Percentiles rank a stretch among this genome's conserved stretches.
These are phyloP conservation scores for Hypericum perforatum DNA, from an alignment of 345 rosid genomes.

Conservation along the genomic window DNA sequence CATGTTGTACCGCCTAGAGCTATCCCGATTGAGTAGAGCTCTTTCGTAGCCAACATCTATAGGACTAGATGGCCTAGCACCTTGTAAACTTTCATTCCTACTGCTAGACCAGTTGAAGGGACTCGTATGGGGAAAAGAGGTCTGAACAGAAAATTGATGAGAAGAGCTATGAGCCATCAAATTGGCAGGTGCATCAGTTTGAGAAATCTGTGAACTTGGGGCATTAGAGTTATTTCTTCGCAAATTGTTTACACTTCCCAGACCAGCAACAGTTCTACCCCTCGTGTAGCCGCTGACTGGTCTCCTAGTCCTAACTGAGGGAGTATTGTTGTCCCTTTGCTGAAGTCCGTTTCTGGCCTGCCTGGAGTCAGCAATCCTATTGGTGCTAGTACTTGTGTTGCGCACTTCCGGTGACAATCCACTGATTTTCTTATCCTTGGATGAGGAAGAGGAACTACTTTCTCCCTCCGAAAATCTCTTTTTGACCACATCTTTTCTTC, in stretches of 20 bases:
- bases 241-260: constrained; percentile 33
- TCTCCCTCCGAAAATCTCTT: constrained; percentile 53
- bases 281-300: constrained; percentile 26
- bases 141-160: constrained; percentile 26
- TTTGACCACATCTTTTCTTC: constrained; percentile 31
- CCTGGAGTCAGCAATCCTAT: constrained; percentile 53
- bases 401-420: constrained; percentile 36
- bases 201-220: constrained; percentile 30
- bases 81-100: constrained; percentile 28
- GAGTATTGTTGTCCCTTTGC: constrained; percentile 29
- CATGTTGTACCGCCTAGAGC: constrained; percentile 47
- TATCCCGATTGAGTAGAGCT: constrained; percentile 38
- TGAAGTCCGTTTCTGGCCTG: constrained; percentile 34
- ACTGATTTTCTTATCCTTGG: constrained; percentile 42
- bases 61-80: constrained; percentile 42
- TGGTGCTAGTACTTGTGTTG: constrained; percentile 28
- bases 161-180: constrained; percentile 31
- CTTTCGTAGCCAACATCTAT: constrained; percentile 37
- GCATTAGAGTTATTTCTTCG: constrained; percentile 21
- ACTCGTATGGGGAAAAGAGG: constrained; percentile 15
- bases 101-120: constrained; percentile 25
- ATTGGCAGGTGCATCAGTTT: constrained; percentile 32
- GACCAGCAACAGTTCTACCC: constrained; percentile 30
- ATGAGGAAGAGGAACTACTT: constrained; percentile 41
- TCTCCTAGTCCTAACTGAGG: constrained; percentile 49